Conservation (phyloP, 1,284 basidiomycete species). For the Pseudozyma hubeiensis region DNA sequence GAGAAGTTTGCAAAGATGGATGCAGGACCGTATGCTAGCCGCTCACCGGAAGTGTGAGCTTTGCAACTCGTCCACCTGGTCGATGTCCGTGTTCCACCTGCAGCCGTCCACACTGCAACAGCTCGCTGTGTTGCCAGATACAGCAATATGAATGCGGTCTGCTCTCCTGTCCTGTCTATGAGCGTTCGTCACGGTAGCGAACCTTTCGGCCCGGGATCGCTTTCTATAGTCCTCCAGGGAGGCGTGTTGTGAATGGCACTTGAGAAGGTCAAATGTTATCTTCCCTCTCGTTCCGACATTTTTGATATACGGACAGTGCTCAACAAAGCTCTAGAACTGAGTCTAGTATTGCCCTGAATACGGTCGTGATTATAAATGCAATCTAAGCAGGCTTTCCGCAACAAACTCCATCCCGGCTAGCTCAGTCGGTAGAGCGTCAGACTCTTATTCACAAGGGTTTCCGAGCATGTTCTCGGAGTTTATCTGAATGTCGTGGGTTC, state of each 20-base stretch:
- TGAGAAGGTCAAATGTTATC: too few species aligned
- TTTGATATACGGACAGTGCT: too few species aligned
- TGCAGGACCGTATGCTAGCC: too few species aligned
- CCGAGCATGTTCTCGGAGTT: constrained; percentile 21
- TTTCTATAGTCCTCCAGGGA: too few species aligned
- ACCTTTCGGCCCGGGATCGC: too few species aligned
- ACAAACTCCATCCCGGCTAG: constrained; percentile 64
- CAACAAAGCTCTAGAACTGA: too few species aligned
- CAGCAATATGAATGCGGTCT: not conserved
- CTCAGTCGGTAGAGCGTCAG: constrained; percentile 69
- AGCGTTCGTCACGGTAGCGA: too few species aligned
- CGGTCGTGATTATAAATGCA: not conserved
- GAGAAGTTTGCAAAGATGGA: too few species aligned
- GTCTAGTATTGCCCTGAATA: not conserved
- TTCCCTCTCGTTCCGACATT: too few species aligned
- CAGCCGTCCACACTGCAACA: constrained; percentile 1
- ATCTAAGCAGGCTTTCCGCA: rapidly evolving
- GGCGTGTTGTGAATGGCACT: too few species aligned
- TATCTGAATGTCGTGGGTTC: constrained; percentile 68
- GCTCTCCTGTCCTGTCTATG: too few species aligned
- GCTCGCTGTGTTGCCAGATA: not conserved
- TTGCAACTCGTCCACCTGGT: not conserved
- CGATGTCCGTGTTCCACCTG: not conserved
- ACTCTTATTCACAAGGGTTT: constrained; percentile 62
- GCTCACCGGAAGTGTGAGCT: too few species aligned